Base-by-base conservation (phyloP, 768 basidiomycete genomes). In the Amanita rubescens region DNA sequence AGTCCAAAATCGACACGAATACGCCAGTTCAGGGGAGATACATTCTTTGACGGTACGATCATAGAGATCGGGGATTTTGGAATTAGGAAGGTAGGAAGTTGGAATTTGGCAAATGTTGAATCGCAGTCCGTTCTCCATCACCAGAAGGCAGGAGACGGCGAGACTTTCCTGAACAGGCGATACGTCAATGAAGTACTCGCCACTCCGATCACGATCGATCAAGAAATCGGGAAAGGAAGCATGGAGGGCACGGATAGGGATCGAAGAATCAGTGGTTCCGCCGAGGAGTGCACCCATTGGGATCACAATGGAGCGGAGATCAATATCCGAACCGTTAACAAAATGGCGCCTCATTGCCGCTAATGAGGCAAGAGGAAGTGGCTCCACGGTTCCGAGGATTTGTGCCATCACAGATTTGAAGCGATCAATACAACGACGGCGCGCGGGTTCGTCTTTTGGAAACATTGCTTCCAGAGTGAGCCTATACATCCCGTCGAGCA, bases 101-200 rank as follows among this genome's bases (percentile, higher is more conserved):
- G 61, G 56, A 6, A 73, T 50, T 5, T 63, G 27, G 56, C 65
- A 68, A 24, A 73, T 70, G 51, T 73, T 70, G 58, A 74, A 73
- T 45, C 55, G 54, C 9, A 73, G 62, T 6, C 55, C 48, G 22
- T 51, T 27, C 10, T 64, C 56, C 71, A 72, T 67, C 14, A 65
- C 49, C 3, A 44, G 34, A 6, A 73, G 33, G 12, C 17, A 30
- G 2, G 46, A 57, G 43, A 34, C 53, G 5, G 48, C 54, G 14
- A 48, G 7, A 10, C 53, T 55, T 11, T 62, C 44, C 41, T 3
- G 10, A 42, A 19, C 22, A 37, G 49, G 20, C 14, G 54, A 51
- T 2, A 9, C 32, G 6, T 51, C 55, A 9, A 49, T 30, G 46
- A 49, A 53, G 49, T 67, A 70, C 3, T 38, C 50, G 6, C 54